Evolutionary conservation across 306 rosid species (phyloP).

Genomic region (Glycine tomentella): DNA sequence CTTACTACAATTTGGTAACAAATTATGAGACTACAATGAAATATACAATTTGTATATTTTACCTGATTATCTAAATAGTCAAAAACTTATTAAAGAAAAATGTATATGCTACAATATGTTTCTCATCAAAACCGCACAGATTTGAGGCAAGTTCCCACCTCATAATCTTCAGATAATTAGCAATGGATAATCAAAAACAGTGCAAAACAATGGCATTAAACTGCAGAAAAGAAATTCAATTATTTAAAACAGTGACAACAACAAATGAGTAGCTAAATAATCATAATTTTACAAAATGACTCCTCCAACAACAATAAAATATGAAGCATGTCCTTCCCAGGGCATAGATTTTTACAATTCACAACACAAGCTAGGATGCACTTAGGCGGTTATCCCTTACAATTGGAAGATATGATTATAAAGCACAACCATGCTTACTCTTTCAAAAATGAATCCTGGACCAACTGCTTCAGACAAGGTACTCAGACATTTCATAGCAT

Average conservation of each 20-base stretch:
- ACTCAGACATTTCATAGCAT: constrained; percentile 96
- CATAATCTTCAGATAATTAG: constrained; percentile 18
- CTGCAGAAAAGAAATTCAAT: neutral
- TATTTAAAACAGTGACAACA: neutral
- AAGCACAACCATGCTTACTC: constrained; percentile 64
- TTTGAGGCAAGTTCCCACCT: neutral
- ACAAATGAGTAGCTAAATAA: neutral
- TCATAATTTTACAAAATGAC: neutral
- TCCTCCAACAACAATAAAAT: neutral
- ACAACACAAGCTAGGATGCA: constrained; percentile 5
- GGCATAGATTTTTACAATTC: neutral
- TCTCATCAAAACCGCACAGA: neutral
- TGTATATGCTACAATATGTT: neutral
- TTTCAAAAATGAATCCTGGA: constrained; percentile 96
- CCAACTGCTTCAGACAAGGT: constrained; percentile 90
- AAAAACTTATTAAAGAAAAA: neutral
- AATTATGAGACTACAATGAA: neutral
- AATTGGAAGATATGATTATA: constrained; percentile 1
- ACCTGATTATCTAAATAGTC: neutral
- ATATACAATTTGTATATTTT: neutral
- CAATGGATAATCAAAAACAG: neutral
- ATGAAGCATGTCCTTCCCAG: neutral
- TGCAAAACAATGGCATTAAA: constrained; percentile 15
- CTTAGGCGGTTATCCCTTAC: neutral
- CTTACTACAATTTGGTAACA: neutral